A percentile compares a stretch with the other conserved stretches of the same genome.
phyloP scores from a whole-genome alignment of 2,329 filamentous ascomycete species.

The Colletotrichum noveboracense region DNA sequence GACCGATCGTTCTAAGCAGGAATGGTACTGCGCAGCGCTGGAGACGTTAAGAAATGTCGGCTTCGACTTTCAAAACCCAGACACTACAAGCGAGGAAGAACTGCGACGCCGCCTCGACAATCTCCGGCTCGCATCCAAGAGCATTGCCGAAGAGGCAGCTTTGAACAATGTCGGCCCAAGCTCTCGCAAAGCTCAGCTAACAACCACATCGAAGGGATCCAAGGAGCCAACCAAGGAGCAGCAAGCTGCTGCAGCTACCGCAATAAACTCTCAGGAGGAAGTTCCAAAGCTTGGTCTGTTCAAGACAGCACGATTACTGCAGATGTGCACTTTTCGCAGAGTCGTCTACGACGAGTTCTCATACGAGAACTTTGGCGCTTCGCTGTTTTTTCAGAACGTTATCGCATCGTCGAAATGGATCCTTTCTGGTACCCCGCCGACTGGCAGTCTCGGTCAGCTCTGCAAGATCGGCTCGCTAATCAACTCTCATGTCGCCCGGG shows the following conservation, averaged over 20 bases:
- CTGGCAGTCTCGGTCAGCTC: slow-evolving; percentile 38
- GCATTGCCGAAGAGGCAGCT: not conserved
- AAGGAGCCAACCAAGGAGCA: not conserved
- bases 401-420: slow-evolving; percentile 45
- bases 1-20: not conserved
- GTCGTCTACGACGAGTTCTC: slow-evolving; percentile 51
- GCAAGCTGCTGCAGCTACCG: not conserved
- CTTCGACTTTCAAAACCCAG: not conserved
- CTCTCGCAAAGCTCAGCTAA: slow-evolving; percentile 1
- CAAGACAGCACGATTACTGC: slow-evolving; percentile 30
- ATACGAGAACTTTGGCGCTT: slow-evolving; percentile 36
- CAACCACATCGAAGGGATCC: not conserved
- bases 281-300: not conserved
- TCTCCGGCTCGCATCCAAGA: not conserved
- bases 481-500: slow-evolving; percentile 43
- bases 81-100: not conserved
- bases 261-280: not conserved
- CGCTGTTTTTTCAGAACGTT: slow-evolving; percentile 36
- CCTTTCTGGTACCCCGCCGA: slow-evolving; percentile 47
- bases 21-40: slow-evolving; percentile 2
- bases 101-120: not conserved
- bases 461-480: slow-evolving; percentile 39
- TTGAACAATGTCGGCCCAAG: slow-evolving; percentile 5
- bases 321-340: slow-evolving; percentile 42
- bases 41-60: not conserved